Evolutionary conservation across 495 filamentous ascomycete genomes (phyloP).

Genomic region (Aspergillus indologenus): DNA sequence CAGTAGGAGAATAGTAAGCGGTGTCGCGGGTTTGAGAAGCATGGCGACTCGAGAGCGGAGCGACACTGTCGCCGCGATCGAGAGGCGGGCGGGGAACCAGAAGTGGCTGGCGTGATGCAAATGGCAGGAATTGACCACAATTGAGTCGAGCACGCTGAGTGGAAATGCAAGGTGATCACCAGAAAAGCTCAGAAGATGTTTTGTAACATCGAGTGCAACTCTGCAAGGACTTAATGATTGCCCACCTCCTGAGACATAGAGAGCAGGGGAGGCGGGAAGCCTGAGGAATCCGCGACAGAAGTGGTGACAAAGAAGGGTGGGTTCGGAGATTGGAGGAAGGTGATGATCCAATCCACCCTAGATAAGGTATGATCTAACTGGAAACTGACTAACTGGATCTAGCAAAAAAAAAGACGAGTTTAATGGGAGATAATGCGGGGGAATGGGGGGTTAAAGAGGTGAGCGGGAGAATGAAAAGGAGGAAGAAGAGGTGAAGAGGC

Average conservation of each 20-base stretch:
- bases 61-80: conserved; percentile 15
- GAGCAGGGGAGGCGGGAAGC: background rate
- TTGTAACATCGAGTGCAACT: conserved; percentile 18
- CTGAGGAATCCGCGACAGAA: conserved; percentile 1
- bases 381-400: conserved; percentile 2
- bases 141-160: no score
- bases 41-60: conserved; percentile 31
- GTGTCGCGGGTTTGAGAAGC: conserved; percentile 87
- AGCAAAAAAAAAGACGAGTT: conserved; percentile 4
- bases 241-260: conserved; percentile 4
- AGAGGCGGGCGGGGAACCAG: conserved; percentile 4
- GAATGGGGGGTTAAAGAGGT: background rate
- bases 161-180: background rate
- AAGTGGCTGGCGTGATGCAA: conserved; percentile 13
- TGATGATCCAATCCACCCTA: background rate
- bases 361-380: conserved; percentile 1
- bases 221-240: conserved; percentile 6
- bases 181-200: background rate
- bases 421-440: background rate
- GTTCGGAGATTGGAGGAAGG: conserved; percentile 1
- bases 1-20: conserved; percentile 80
- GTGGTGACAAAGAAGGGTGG: background rate
- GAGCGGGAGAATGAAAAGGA: background rate
- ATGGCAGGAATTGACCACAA: conserved; percentile 1
- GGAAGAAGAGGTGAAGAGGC: conserved; percentile 2